Percentiles rank a stretch among this genome's conserved stretches.
phyloP scores from a whole-genome alignment of 129 eudicot species.

The Chrysanthemum seticuspe region DNA sequence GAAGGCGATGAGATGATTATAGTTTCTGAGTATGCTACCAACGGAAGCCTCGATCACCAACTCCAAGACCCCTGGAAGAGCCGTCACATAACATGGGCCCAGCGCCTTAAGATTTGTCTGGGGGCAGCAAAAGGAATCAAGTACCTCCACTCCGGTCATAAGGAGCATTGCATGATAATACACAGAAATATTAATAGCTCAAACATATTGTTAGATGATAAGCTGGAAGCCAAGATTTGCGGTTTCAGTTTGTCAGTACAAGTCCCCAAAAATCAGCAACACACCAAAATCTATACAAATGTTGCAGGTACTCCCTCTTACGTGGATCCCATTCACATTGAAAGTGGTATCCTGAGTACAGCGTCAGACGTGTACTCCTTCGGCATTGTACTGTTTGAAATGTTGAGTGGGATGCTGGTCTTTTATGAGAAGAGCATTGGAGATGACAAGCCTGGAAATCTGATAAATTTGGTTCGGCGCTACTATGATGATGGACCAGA shows the following conservation, averaged over 20 bases:
- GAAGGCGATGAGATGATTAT: background rate
- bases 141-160: background rate
- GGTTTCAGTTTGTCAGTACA: too few species aligned
- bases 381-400: background rate
- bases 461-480: background rate
- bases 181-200: background rate
- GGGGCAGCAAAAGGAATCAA: background rate
- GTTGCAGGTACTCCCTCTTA: too few species aligned
- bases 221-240: too few species aligned
- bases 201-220: too few species aligned
- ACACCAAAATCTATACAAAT: too few species aligned
- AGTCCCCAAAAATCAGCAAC: too few species aligned
- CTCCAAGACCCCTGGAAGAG: background rate
- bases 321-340: background rate
- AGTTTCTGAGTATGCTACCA: background rate
- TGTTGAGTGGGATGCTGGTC: background rate
- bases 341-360: background rate
- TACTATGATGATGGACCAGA: background rate
- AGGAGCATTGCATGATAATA: background rate
- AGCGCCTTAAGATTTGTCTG: background rate
- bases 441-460: background rate
- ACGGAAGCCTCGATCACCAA: background rate
- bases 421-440: background rate
- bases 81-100: background rate
- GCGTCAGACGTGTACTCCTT: background rate